Conservation (phyloP, 2,329 filamentous ascomycete species). For the Colletotrichum gigasporum region DNA sequence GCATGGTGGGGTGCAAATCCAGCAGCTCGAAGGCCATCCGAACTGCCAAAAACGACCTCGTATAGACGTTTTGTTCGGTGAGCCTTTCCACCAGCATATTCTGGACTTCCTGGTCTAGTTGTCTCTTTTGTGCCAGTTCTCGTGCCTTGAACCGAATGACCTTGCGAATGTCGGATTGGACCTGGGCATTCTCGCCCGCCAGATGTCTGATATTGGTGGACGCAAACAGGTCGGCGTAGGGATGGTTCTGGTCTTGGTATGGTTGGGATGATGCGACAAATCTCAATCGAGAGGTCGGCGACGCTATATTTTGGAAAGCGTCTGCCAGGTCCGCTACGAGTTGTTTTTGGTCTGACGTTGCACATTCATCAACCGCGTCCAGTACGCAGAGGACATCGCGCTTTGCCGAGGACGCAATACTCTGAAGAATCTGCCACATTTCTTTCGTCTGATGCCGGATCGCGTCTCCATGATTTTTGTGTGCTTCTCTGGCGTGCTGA, state of each 20-base stretch:
- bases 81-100: background rate
- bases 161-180: constrained; percentile 2
- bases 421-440: background rate
- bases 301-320: background rate
- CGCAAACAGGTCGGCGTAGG: background rate
- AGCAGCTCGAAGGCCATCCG: background rate
- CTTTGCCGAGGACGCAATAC: background rate
- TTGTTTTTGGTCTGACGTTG: background rate
- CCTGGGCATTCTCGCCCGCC: background rate
- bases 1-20: background rate
- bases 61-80: background rate
- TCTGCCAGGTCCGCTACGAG: fast-evolving
- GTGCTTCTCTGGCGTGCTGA: background rate
- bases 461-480: background rate
- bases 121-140: background rate
- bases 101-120: background rate
- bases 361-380: background rate
- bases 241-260: background rate
- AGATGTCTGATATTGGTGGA: background rate
- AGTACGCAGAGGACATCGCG: background rate
- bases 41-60: background rate
- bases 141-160: constrained; percentile 1
- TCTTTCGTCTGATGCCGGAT: background rate
- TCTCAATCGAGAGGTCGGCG: background rate
- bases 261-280: background rate